Evolutionary conservation across 2,329 filamentous ascomycete species (phyloP).

Genomic region (Trichophyton schoenleinii): DNA sequence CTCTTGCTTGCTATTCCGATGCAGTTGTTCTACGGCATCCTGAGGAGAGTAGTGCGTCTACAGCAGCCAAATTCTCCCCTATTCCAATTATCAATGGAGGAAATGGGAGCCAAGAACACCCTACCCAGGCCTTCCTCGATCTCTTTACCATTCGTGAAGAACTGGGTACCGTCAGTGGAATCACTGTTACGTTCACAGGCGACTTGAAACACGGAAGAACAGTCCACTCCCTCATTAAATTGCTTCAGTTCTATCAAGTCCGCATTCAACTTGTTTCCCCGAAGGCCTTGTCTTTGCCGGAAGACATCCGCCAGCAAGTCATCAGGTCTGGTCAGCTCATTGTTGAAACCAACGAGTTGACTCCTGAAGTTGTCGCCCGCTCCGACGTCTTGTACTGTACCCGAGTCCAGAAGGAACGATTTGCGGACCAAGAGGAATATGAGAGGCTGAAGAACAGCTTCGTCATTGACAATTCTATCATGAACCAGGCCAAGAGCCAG

Average conservation of each 20-base stretch:
- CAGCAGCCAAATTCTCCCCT: slow-evolving; percentile 73
- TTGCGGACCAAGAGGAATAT: slow-evolving; percentile 67
- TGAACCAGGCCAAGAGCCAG: slow-evolving; percentile 81
- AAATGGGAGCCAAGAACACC: slow-evolving; percentile 91
- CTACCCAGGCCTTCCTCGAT: slow-evolving; percentile 93
- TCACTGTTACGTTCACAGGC: slow-evolving; percentile 92
- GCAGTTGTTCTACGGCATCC: slow-evolving; percentile 94
- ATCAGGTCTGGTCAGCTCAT: slow-evolving; percentile 63
- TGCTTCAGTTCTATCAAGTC: slow-evolving; percentile 92
- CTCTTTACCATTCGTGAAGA: slow-evolving; percentile 98
- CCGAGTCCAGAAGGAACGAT: slow-evolving; percentile 90
- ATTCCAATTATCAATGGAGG: slow-evolving; percentile 95
- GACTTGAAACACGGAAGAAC: slow-evolving; percentile 88
- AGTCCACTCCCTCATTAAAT: slow-evolving; percentile 86
- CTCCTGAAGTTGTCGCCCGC: slow-evolving; percentile 69
- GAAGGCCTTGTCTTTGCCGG: slow-evolving; percentile 61
- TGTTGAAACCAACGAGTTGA: slow-evolving; percentile 63
- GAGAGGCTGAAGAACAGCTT: slow-evolving; percentile 80
- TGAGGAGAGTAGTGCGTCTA: slow-evolving; percentile 63
- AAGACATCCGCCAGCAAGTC: slow-evolving; percentile 60
- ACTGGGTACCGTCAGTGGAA: slow-evolving; percentile 82
- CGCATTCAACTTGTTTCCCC: slow-evolving; percentile 85
- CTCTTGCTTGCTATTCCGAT: slow-evolving; percentile 85
- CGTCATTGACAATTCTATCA: slow-evolving; percentile 75
- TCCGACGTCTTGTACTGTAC: slow-evolving; percentile 96